These are phyloP conservation scores for Trametes hirsuta DNA, from an alignment of 1,284 basidiomycete species.

Conservation along the genomic window DNA sequence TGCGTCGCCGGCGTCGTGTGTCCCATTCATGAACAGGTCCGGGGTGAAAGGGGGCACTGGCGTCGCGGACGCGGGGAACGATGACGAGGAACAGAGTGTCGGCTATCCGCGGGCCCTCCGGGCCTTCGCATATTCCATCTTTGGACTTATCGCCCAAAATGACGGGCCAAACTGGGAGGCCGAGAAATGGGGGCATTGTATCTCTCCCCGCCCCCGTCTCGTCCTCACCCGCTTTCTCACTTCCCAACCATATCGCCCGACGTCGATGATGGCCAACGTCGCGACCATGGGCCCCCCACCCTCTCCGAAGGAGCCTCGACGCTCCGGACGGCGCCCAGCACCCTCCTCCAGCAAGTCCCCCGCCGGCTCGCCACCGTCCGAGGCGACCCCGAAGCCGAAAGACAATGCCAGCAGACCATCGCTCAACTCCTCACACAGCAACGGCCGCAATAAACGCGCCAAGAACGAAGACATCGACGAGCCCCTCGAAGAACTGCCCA, in stretches of 20 bases:
- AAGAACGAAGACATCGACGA: slow-evolving; percentile 79
- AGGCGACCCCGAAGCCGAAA: slow-evolving; percentile 46
- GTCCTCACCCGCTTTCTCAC: slow-evolving; percentile 20
- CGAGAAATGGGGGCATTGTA: slow-evolving; percentile 28
- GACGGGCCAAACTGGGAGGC: slow-evolving; percentile 18
- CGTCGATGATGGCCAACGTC: slow-evolving; percentile 34
- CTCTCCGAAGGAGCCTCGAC: slow-evolving; percentile 74
- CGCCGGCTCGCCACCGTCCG: slow-evolving; percentile 62
- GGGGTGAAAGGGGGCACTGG: neutral
- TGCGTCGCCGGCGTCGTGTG: slow-evolving; percentile 21
- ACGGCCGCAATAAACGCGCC: slow-evolving; percentile 57
- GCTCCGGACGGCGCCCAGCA: slow-evolving; percentile 71
- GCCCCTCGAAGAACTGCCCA: slow-evolving; percentile 52
- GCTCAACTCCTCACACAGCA: slow-evolving; percentile 46
- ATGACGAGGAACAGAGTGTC: slow-evolving; percentile 8
- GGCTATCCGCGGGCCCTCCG: too few relatives aligned
- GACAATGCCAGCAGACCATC: slow-evolving; percentile 47
- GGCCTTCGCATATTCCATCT: slow-evolving; percentile 3
- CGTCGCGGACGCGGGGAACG: slow-evolving; percentile 1
- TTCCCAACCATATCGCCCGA: slow-evolving; percentile 21
- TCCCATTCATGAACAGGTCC: slow-evolving; percentile 34
- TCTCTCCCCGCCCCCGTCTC: slow-evolving; percentile 22
- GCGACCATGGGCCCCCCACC: slow-evolving; percentile 71
- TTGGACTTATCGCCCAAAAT: slow-evolving; percentile 22
- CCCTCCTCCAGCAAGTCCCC: slow-evolving; percentile 76